A percentile compares a stretch with the other conserved stretches of the same genome.
Conservation (phyloP, 768 basidiomycete species). For the Leccinellum albellum region DNA sequence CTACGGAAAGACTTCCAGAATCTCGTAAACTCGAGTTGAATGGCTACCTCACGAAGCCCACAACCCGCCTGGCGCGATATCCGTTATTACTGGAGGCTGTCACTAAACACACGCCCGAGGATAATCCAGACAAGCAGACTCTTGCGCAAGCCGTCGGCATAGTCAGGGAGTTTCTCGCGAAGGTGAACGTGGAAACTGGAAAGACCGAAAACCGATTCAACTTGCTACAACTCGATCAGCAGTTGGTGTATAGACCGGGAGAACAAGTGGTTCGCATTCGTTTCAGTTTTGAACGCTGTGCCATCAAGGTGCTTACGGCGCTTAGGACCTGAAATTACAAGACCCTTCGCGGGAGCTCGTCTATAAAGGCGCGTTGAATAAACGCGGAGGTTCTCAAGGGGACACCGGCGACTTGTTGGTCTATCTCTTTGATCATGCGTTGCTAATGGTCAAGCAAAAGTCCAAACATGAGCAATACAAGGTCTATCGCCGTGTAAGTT, state of each 20-base stretch:
- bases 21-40: slow-evolving; percentile 96
- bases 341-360: slow-evolving; percentile 91
- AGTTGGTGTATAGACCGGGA: slow-evolving; percentile 83
- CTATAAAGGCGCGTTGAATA: slow-evolving; percentile 86
- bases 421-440: slow-evolving; percentile 94
- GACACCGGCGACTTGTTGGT: slow-evolving; percentile 89
- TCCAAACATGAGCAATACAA: slow-evolving; percentile 89
- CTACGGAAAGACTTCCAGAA: slow-evolving; percentile 88
- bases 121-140: slow-evolving; percentile 76
- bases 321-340: slow-evolving; percentile 76
- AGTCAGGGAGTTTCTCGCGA: slow-evolving; percentile 76
- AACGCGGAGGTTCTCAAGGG: slow-evolving; percentile 65
- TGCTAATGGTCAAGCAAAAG: slow-evolving; percentile 93
- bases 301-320: not conserved
- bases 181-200: slow-evolving; percentile 91
- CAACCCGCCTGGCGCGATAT: slow-evolving; percentile 95
- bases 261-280: slow-evolving; percentile 74
- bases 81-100: slow-evolving; percentile 91
- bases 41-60: slow-evolving; percentile 96
- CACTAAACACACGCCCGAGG: slow-evolving; percentile 86
- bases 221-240: slow-evolving; percentile 87
- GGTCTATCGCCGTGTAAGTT: slow-evolving; percentile 85
- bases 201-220: slow-evolving; percentile 97
- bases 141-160: slow-evolving; percentile 75
- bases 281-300: not conserved